A percentile compares a stretch with the other conserved stretches of the same genome.
Conservation (phyloP, 257 asterid genomes). For the Galeopsis tetrahit region DNA sequence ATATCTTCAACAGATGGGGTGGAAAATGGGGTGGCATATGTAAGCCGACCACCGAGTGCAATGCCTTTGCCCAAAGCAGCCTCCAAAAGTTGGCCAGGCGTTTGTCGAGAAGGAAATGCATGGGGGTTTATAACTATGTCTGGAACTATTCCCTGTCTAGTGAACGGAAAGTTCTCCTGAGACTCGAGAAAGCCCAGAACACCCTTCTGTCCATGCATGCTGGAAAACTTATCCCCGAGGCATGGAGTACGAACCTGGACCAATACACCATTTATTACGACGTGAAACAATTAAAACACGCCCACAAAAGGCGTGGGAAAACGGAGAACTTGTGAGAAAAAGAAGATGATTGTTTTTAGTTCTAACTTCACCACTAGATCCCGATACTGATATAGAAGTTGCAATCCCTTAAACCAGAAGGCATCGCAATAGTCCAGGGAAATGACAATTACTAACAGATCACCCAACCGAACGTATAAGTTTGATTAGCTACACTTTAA, state of each 20-base stretch:
- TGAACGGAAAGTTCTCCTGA: slow-evolving; percentile 93
- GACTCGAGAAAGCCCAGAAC: slow-evolving; percentile 89
- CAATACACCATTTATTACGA: slow-evolving; percentile 7
- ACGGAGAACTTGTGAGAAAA: neutral
- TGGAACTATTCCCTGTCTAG: slow-evolving; percentile 86
- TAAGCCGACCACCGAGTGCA: slow-evolving; percentile 75
- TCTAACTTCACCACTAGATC: neutral
- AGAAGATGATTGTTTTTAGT: neutral
- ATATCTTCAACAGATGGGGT: slow-evolving; percentile 74
- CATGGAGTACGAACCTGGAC: slow-evolving; percentile 93
- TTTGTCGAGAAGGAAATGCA: slow-evolving; percentile 97
- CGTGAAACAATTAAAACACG: neutral
- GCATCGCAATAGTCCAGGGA: slow-evolving; percentile 13
- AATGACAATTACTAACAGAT: neutral
- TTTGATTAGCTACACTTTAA: too few relatives aligned
- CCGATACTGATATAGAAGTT: neutral
- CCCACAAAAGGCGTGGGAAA: neutral
- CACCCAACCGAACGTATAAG: too few relatives aligned
- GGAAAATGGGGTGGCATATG: slow-evolving; percentile 92
- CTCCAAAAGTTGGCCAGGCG: slow-evolving; percentile 93
- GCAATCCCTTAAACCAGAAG: neutral
- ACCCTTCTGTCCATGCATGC: slow-evolving; percentile 99
- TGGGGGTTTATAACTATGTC: slow-evolving; percentile 96
- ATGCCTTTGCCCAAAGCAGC: slow-evolving; percentile 91
- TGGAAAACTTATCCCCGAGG: slow-evolving; percentile 92